Base-by-base conservation (phyloP, 306 rosid species). In the barrel medic (Medicago truncatula) region DNA sequence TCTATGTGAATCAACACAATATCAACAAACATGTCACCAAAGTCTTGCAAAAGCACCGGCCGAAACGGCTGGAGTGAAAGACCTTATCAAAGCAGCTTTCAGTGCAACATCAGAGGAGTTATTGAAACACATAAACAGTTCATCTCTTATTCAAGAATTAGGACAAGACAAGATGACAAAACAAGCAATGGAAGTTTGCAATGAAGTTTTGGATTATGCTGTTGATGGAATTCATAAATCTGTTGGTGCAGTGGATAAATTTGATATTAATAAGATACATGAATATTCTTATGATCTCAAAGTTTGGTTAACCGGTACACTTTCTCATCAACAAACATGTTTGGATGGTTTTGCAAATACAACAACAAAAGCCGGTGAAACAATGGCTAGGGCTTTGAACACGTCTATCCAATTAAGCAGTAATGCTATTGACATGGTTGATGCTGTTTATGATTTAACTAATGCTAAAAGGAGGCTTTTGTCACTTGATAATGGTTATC, bases 371-470 rank as follows among this genome's bases (percentile, higher is more conserved):
- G 89, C 90, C 0, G 93, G 90, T 0, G 73, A 67, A 5, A 79
- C 56, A 20, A 94, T 94, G 96, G 60, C 74, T 3, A 1, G 28
- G 14, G 34, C 58, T 13, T 17, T 94, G 78, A 86, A 88, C 2
- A 69, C 74, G 0, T 75, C 94, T 0, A 41, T 76, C 52, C 85
- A 88, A 79, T 76, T 94, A 11, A 91, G 89, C 3, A 79, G 54
- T 75, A 91, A 91, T 70, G 96, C 90, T 1, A 75, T 91, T 12
- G 97, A 87, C 21, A 87, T 94, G 84, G 80, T 91, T 20, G 18
- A 49, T 11, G 85, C 78, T 3, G 23, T 83, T 8, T 52, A 80
- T 0, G 21, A 38, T 2, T 0, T 89, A 4, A 0, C 86, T 12
- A 36, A 58, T 9, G 18, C 5, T 4, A 73, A 40, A 21, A 80